A percentile compares a stretch with the other conserved stretches of the same genome.
Conservation (phyloP, 768 basidiomycete genomes). For the Basidioascus undulatus region DNA sequence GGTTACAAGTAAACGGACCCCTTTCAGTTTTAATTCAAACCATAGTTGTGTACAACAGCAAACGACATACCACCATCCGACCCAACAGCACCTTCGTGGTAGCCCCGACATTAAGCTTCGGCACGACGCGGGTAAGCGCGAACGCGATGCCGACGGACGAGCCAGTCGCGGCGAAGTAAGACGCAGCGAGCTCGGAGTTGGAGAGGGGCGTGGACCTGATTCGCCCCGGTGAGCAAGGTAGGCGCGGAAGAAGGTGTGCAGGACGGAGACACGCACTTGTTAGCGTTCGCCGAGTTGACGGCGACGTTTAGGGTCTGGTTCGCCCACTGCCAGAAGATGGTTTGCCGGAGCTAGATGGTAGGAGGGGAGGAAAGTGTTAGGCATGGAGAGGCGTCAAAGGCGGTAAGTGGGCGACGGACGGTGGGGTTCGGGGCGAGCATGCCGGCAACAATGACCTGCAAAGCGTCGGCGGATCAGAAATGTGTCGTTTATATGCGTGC, state of each 20-base stretch:
- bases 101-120: constrained; percentile 13
- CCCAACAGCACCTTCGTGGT: constrained; percentile 13
- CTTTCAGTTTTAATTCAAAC: no score
- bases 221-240: not conserved
- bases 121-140: constrained; percentile 19
- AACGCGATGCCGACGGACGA: constrained; percentile 22
- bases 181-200: constrained; percentile 5
- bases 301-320: constrained; percentile 21
- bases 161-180: constrained; percentile 20
- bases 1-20: no score
- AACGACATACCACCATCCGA: constrained; percentile 14
- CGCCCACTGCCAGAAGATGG: constrained; percentile 16
- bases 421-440: constrained; percentile 23
- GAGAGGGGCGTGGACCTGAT: no score
- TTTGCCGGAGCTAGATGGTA: constrained; percentile 1
- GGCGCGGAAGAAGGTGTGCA: not conserved
- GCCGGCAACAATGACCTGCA: constrained; percentile 12
- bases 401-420: constrained; percentile 5
- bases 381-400: not conserved
- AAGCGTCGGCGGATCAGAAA: constrained; percentile 6
- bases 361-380: no score
- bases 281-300: constrained; percentile 22
- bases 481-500: no score
- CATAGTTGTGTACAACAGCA: no score
- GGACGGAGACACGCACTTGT: constrained; percentile 12